Percentiles rank a stretch among this genome's conserved stretches.
Conservation (phyloP, 192 early-diverging fungal genomes). For the Backusella macrospora region DNA sequence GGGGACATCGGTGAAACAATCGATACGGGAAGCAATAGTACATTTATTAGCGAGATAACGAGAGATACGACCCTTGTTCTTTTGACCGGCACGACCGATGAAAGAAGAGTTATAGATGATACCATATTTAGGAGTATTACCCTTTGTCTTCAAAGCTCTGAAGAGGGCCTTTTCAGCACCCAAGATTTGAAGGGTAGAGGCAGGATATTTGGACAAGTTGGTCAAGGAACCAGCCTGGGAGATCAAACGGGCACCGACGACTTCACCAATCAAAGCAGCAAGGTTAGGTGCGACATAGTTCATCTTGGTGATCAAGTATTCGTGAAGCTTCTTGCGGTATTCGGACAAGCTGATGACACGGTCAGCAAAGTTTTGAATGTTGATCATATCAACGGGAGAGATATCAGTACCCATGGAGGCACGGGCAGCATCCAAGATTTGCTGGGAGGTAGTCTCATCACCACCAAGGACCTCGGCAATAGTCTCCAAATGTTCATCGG, state of each 20-base stretch:
- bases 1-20: constrained; percentile 91
- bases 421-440: constrained; percentile 91
- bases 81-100: constrained; percentile 91
- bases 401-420: constrained; percentile 99
- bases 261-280: constrained; percentile 91
- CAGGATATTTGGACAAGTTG: constrained; percentile 96
- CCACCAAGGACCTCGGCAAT: constrained; percentile 77
- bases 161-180: constrained; percentile 99
- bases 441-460: constrained; percentile 81
- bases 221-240: constrained; percentile 95
- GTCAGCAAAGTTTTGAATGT: constrained; percentile 92
- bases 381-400: constrained; percentile 92
- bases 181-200: constrained; percentile 96
- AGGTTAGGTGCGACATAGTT: constrained; percentile 95
- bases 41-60: constrained; percentile 99
- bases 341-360: constrained; percentile 89
- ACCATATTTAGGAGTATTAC: constrained; percentile 98
- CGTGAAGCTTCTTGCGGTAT: constrained; percentile 92
- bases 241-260: constrained; percentile 96
- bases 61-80: constrained; percentile 99
- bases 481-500: constrained; percentile 73
- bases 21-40: constrained; percentile 94
- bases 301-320: constrained; percentile 96
- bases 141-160: constrained; percentile 94
- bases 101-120: constrained; percentile 96